phyloP scores from a whole-genome alignment of 2,329 filamentous ascomycete genomes.

The Colletotrichum trifolii region DNA sequence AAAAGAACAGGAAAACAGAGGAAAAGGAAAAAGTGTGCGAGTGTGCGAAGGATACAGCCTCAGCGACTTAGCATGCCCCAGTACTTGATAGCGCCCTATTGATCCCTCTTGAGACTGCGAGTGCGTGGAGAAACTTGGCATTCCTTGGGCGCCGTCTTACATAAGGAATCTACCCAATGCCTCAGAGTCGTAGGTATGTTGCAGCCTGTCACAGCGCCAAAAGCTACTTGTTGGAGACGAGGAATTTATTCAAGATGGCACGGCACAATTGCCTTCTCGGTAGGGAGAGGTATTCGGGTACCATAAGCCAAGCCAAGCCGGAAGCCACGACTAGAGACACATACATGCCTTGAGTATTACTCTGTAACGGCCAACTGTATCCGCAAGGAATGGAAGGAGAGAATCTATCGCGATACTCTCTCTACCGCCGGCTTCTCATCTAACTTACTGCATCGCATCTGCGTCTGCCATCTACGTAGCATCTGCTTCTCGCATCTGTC shows the following conservation, averaged over 20 bases:
- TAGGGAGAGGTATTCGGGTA: no score
- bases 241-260: no score
- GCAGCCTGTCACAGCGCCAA: no score
- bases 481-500: not conserved
- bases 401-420: no score
- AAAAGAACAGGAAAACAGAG: not conserved
- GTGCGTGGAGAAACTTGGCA: conserved; percentile 13
- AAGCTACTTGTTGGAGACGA: no score
- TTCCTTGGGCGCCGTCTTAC: no score
- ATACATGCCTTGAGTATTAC: no score
- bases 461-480: conserved; percentile 5
- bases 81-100: conserved; percentile 3
- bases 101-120: conserved; percentile 17
- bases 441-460: not conserved
- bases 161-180: not conserved
- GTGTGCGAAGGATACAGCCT: not conserved
- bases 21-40: not conserved
- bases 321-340: no score
- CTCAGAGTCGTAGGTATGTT: not conserved
- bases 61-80: not conserved
- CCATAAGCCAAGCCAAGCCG: conserved; percentile 4
- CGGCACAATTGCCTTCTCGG: no score
- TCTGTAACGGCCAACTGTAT: no score
- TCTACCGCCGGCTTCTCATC: no score
- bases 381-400: no score